Percentiles rank a stretch among this genome's conserved stretches.
These are phyloP conservation scores for Clonostachys byssicola DNA, from an alignment of 2,329 filamentous ascomycete genomes.

Conservation along the genomic window DNA sequence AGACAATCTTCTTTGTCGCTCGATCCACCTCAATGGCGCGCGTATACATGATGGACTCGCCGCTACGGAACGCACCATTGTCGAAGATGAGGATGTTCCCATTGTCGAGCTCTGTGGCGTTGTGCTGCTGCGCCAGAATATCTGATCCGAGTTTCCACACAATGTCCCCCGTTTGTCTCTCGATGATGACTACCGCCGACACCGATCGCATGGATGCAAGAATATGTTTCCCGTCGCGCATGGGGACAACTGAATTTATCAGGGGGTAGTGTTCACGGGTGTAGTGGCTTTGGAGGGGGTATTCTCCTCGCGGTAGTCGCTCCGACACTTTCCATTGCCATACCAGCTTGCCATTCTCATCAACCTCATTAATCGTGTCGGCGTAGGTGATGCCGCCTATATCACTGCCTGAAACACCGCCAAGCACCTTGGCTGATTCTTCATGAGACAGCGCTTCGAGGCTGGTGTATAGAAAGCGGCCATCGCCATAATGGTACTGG, in stretches of 20 bases:
- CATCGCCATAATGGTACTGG: constrained; percentile 18
- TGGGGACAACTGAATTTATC: constrained; percentile 19
- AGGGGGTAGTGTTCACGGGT: constrained; percentile 21
- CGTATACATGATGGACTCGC: constrained; percentile 19
- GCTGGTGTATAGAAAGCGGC: constrained; percentile 15
- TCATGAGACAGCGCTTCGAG: constrained; percentile 16
- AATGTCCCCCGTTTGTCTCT: constrained; percentile 15
- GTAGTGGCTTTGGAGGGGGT: constrained; percentile 19
- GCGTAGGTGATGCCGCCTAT: constrained; percentile 18
- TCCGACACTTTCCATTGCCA: constrained; percentile 23
- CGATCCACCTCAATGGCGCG: constrained; percentile 16
- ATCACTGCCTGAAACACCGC: constrained; percentile 15
- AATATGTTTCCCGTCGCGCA: constrained; percentile 17
- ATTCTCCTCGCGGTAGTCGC: constrained; percentile 14
- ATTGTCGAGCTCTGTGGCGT: constrained; percentile 18
- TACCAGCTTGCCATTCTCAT: constrained; percentile 10
- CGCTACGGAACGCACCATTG: constrained; percentile 17
- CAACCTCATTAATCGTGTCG: constrained; percentile 19
- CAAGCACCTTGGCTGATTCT: constrained; percentile 16
- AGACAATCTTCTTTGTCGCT: constrained; percentile 13
- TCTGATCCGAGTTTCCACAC: constrained; percentile 16
- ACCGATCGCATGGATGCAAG: constrained; percentile 19
- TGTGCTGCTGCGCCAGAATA: constrained; percentile 19
- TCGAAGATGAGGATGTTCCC: constrained; percentile 23
- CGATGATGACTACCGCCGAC: constrained; percentile 18